Conservation (phyloP, 306 rosid species). For the Cucumis melo region DNA sequence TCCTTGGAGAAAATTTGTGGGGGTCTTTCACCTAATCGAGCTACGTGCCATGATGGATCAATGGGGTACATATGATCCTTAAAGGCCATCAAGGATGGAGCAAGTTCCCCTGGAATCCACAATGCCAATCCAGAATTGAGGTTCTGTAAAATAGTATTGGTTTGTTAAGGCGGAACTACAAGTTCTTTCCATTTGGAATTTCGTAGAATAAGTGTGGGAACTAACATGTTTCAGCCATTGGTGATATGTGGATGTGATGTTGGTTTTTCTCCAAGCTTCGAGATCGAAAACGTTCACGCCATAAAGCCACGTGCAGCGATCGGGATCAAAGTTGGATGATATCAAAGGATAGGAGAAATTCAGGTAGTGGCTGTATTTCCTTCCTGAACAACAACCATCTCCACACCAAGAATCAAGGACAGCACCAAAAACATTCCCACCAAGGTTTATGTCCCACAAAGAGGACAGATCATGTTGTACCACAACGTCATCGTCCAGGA, state of each 20-base stretch:
- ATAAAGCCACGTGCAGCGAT: slow-evolving; percentile 57
- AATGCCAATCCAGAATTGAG: slow-evolving; percentile 36
- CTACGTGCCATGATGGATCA: slow-evolving; percentile 51
- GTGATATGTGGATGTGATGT: slow-evolving; percentile 49
- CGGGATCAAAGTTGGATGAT: slow-evolving; percentile 40
- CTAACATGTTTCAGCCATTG: slow-evolving; percentile 73
- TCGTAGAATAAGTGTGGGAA: neutral
- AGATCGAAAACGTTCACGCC: slow-evolving; percentile 75
- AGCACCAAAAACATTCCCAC: slow-evolving; percentile 73
- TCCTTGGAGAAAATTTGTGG: slow-evolving; percentile 19
- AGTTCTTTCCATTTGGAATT: neutral
- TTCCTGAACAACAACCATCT: slow-evolving; percentile 54
- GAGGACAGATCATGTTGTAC: slow-evolving; percentile 71
- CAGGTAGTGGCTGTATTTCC: slow-evolving; percentile 51
- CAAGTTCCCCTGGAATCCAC: slow-evolving; percentile 72
- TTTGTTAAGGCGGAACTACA: neutral
- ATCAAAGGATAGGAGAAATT: slow-evolving; percentile 67
- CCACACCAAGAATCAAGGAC: slow-evolving; percentile 57
- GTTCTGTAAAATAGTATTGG: slow-evolving; percentile 32
- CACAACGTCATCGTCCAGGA: slow-evolving; percentile 82
- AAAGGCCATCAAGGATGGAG: slow-evolving; percentile 68
- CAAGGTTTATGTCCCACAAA: slow-evolving; percentile 74
- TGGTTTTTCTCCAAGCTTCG: slow-evolving; percentile 74
- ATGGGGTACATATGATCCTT: slow-evolving; percentile 66
- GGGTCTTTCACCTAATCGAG: slow-evolving; percentile 41